Evolutionary conservation across 176 grass and related monocot species (phyloP), one percentile per base, ranked within the genome.

Genomic region (Chloris gayana): DNA sequence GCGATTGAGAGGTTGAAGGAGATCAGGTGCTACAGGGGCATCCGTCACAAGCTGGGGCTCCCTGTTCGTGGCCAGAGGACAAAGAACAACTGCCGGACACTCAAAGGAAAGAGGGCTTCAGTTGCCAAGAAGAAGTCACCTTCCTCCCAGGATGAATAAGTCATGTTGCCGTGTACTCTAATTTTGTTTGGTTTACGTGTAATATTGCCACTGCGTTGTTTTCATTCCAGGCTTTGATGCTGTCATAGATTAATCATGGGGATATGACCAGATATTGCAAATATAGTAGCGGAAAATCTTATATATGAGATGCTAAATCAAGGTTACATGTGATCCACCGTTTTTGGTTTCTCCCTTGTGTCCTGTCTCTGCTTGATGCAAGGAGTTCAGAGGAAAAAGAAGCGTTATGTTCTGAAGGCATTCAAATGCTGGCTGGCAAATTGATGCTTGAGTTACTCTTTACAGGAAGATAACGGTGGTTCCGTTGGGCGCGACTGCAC

Each of bases 1-100:
- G 82, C 90, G 0, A 99, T 99, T 2, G 96, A 95, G 76, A 91
- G 93, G 79, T 38, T 95, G 90, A 99, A 93, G 88, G 93, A 99
- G 74, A 95, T 93, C 45, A 79, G 96, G 68, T 98, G 90, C 79
- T 93, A 93, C 67, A 91, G 82, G 65, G 92, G 92, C 41, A 91
- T 93, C 50, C 78, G 86, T 41, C 95, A 98, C 70, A 87, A 90
- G 65, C 82, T 93, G 60, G 94, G 88, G 24, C 84, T 97, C 11
- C 94, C 94, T 1, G 89, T 89, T 38, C 85, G 94, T 67, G 91
- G 94, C 13, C 88, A 97, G 86, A 89, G 94, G 78, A 97, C 94
- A 3, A 93, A 97, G 88, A 97, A 93, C 61, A 97, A 97, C 67
- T 91, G 92, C 86, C 84, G 95, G 84, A 94, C 90, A 19, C 89